phyloP scores from a whole-genome alignment of 73 alveolate genomes.

The Breviolum minutum region DNA sequence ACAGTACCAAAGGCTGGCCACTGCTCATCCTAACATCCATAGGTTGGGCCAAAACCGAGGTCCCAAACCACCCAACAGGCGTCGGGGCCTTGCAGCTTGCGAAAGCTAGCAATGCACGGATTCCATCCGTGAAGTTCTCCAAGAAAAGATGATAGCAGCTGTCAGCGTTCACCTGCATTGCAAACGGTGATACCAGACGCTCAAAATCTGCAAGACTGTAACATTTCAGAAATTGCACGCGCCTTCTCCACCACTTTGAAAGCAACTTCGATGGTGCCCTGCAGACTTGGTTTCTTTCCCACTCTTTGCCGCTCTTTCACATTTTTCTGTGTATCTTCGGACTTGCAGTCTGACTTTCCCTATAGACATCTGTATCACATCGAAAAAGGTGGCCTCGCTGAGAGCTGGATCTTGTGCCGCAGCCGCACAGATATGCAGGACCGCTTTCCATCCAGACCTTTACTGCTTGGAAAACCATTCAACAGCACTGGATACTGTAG shows the following conservation, averaged over 20 bases:
- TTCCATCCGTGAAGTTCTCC: constrained; percentile 93
- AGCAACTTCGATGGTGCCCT: constrained; percentile 86
- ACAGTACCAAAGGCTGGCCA: too few relatives aligned
- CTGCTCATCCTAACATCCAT: too few relatives aligned
- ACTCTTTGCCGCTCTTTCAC: background rate
- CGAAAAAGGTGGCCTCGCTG: constrained; percentile 38
- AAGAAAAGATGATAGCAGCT: constrained; percentile 66
- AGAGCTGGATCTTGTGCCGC: constrained; percentile 96
- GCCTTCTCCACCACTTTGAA: constrained; percentile 93
- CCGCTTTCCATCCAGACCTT: constrained; percentile 97
- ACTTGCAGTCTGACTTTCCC: background rate
- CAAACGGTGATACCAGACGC: background rate
- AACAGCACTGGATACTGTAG: background rate
- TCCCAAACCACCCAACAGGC: background rate
- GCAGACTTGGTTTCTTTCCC: background rate
- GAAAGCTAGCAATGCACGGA: constrained; percentile 87
- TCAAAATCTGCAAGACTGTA: background rate
- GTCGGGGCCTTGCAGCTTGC: constrained; percentile 91
- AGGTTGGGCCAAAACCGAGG: background rate
- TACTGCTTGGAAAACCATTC: background rate
- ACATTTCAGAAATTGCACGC: too few relatives aligned
- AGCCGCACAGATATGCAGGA: constrained; percentile 96
- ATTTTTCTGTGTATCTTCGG: background rate
- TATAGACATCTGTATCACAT: background rate
- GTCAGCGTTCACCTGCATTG: constrained; percentile 62